Evolutionary conservation across 2,329 filamentous ascomycete genomes (phyloP), one percentile per base, ranked within the genome.

Genomic region (Exophiala xenobiotica): DNA sequence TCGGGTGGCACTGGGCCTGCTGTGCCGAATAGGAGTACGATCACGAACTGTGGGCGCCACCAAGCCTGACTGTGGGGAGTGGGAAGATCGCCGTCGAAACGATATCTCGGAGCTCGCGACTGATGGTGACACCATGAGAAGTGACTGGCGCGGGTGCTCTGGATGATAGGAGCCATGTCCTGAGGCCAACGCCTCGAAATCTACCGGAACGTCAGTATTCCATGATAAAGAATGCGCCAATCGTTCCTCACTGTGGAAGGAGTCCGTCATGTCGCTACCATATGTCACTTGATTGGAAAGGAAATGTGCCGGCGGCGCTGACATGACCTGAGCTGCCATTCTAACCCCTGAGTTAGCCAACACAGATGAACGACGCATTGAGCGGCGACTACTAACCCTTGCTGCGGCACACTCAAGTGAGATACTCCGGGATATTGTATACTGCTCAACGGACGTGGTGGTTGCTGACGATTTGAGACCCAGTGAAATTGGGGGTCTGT

Each of bases 1-100:
- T 26, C 57, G 51, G 14, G 55, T 50, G 2, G 45, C 33, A 20
- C 40, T 49, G 7, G 52, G 43, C 31, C 54, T 38, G 22, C 55
- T 44, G 45, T 61, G 60, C 46, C 54, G 54, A 35, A 62, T 61
- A 8, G 60, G 60, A 6, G 60, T 62, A 18, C 59, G 49, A 31
- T 61, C 55, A 41, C 55, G 53, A 26, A 44, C 24, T 23, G 45
- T 20, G 2, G 43, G 35, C 16, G 46, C 42, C 16, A 43, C 44
- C 35, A 51, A 16, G 9, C 19, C 39, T 23, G 49, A 42, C 40
- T 50, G 55, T 18, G 55, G 55, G 11, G 55, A 58, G 26, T 51
- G 45, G 18, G 55, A 55, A 9, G 55, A 51, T 22, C 45, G 55
- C 18, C 52, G 38, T 16, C 46, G 49, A 46, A 47, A 55, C 11